Base-by-base conservation (phyloP, 1,139 yeast genomes). In the Magnusiomyces sp. region DNA sequence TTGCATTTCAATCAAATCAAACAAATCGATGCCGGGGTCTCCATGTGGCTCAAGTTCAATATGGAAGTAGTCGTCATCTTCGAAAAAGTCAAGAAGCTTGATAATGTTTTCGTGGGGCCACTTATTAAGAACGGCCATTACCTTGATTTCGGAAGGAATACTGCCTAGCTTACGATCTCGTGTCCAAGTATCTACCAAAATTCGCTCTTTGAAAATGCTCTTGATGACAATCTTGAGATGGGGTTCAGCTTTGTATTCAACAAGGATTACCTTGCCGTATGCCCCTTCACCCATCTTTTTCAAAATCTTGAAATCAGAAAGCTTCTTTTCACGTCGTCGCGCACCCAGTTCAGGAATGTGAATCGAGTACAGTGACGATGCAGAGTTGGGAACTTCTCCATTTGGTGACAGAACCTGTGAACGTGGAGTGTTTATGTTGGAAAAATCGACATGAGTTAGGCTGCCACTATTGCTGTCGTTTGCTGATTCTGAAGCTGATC, bases 101-200 rank as follows among this genome's bases (percentile, higher is more conserved):
- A 89, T 77, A 46, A 90, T 85, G 64, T 88, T 89, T 6, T 90
- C 92, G 65, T 92, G 97, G 0, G 90, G 92, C 55, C 79, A 79
- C 48, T 74, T 71, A 23, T 62, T 62, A 53, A 92, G 71, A 19
- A 81, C 81, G 31, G 92, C 82, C 88, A 92, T 82, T 45, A 92
- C 83, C 64, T 89, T 95, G 59, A 92, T 92, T 65, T 92, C 98
- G 16, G 92, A 81, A 0, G 98, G 97, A 33, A 92, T 85, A 0
- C 96, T 90, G 3, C 98, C 98, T 41, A 90, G 71, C 55, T 77
- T 78, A 20, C 96, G 76, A 65, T 92, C 97, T 51, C 97, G 73
- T 1, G 89, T 95, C 98, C 98, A 92, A 0, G 97, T 88, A 65
- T 92, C 98, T 7, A 92, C 97, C 61, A 92, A 71, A 58, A 92